Base-by-base conservation (phyloP, 2,329 filamentous ascomycete genomes). In the Nothomitra cinnamomea region DNA sequence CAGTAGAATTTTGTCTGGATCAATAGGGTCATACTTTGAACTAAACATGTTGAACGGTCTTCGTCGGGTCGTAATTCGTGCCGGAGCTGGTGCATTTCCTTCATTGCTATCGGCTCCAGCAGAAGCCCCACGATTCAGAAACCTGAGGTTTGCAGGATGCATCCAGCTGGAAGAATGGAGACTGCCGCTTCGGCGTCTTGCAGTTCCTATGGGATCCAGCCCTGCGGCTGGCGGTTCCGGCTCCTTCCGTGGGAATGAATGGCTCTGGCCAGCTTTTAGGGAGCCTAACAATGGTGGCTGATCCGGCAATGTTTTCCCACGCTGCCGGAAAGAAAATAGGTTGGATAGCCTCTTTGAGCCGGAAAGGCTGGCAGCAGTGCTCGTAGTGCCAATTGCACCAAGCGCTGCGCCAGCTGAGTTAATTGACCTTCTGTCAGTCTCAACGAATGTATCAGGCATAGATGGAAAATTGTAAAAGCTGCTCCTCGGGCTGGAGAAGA, bases 221-320 rank as follows among this genome's bases (percentile, higher is more conserved):
- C 61, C 61, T 24, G 35, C 32, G 10, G n/a, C 15, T 4, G 58
- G 65, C 49, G 64, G 64, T 25, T 73, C 72, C 42, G 79, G 73
- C 49, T 71, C 69, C 57, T 73, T 71, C 36, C 77, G 70, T 4
- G 86, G 86, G 58, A 92, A 79, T 0, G 86, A 90, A 62, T 87
- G 84, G 60, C 84, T 88, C 63, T 90, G 84, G 0, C 78, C 76
- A 28, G 77, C 68, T 61, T 85, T 86, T 13, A 89, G 69, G 19
- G 76, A 80, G 1, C 86, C 86, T 6, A 88, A 66, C 1, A 76
- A 71, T 4, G 81, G 82, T 0, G 82, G 80, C 28, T 79, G 74
- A 28, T 77, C 76, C 7, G 77, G 74, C 5, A 74, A 62, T 0
- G 73, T 73, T 65, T 87, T 87, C 3, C 76, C 70, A 24, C 76